Percentiles rank a stretch among this genome's conserved stretches.
These are phyloP conservation scores for Diplogelasinospora grovesii DNA, from an alignment of 495 filamentous ascomycete species.

Conservation along the genomic window DNA sequence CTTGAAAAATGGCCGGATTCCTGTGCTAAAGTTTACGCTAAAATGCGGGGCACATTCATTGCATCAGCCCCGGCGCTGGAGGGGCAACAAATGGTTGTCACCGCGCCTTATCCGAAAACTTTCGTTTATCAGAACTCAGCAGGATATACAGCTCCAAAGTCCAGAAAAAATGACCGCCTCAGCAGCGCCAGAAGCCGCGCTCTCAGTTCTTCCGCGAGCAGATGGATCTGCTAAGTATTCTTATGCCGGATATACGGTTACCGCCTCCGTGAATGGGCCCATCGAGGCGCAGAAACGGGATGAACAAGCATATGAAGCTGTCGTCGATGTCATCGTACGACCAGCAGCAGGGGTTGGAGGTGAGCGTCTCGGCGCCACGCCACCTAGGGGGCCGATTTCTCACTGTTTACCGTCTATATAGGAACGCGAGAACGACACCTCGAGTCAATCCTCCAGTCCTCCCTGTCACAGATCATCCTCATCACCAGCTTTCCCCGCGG, in stretches of 20 bases:
- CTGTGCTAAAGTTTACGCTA: too few species aligned
- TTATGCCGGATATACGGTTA: slow-evolving; percentile 68
- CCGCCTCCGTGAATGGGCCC: slow-evolving; percentile 86
- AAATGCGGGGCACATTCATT: slow-evolving; percentile 16
- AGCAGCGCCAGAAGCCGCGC: slow-evolving; percentile 38
- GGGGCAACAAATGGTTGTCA: too few species aligned
- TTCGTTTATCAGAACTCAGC: not conserved
- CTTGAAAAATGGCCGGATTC: too few species aligned
- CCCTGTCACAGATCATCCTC: slow-evolving; percentile 62
- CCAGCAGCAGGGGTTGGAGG: slow-evolving; percentile 80
- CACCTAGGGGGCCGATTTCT: slow-evolving; percentile 25
- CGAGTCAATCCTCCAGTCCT: slow-evolving; percentile 60
- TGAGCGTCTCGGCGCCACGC: slow-evolving; percentile 39
- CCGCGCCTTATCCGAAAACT: too few species aligned
- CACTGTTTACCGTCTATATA: slow-evolving; percentile 39
- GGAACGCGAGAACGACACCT: slow-evolving; percentile 65
- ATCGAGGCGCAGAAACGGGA: slow-evolving; percentile 83
- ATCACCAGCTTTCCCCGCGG: slow-evolving; percentile 61
- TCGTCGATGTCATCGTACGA: slow-evolving; percentile 82
- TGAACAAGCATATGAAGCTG: slow-evolving; percentile 82
- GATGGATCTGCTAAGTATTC: slow-evolving; percentile 87
- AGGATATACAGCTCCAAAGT: not conserved
- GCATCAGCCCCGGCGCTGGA: slow-evolving; percentile 14
- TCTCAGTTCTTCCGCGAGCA: slow-evolving; percentile 59
- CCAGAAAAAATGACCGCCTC: slow-evolving; percentile 34